Evolutionary conservation across 192 early-diverging fungal species (phyloP).

Genomic region (Funneliformis mosseae): DNA sequence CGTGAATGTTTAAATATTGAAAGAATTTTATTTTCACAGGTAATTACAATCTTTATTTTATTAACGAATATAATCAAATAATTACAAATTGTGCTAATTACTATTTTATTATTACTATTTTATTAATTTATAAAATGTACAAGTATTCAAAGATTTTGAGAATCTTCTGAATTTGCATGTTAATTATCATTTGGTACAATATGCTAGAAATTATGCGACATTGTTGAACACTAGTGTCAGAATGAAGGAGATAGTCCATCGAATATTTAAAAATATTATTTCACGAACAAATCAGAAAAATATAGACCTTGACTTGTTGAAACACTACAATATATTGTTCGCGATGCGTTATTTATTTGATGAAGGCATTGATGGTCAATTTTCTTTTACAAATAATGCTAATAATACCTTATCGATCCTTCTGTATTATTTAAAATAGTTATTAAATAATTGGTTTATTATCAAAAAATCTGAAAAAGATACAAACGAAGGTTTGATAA

Average conservation of each 20-base stretch:
- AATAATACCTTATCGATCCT: not conserved
- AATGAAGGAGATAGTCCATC: not conserved
- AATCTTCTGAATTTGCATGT: too few species aligned
- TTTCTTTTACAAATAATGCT: slow-evolving; percentile 6
- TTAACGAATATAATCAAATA: not conserved
- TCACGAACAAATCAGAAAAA: not conserved
- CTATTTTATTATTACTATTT: too few species aligned
- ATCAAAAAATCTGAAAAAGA: not conserved
- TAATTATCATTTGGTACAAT: too few species aligned
- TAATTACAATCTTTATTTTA: not conserved
- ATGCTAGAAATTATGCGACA: not conserved
- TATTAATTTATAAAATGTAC: not conserved
- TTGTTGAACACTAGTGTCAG: not conserved
- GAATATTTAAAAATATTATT: not conserved
- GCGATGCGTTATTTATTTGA: too few species aligned
- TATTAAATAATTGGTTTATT: not conserved
- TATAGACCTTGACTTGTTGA: too few species aligned
- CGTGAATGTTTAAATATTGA: not conserved
- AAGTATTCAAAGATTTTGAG: not conserved
- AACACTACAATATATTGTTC: too few species aligned
- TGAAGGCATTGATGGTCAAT: too few species aligned
- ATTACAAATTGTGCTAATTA: not conserved
- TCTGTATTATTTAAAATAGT: not conserved
- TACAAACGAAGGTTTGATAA: not conserved
- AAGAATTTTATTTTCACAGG: too few species aligned